Evolutionary conservation across 2,329 filamentous ascomycete species (phyloP), one percentile per base, ranked within the genome.

Genomic region (Pleomassaria siparia): DNA sequence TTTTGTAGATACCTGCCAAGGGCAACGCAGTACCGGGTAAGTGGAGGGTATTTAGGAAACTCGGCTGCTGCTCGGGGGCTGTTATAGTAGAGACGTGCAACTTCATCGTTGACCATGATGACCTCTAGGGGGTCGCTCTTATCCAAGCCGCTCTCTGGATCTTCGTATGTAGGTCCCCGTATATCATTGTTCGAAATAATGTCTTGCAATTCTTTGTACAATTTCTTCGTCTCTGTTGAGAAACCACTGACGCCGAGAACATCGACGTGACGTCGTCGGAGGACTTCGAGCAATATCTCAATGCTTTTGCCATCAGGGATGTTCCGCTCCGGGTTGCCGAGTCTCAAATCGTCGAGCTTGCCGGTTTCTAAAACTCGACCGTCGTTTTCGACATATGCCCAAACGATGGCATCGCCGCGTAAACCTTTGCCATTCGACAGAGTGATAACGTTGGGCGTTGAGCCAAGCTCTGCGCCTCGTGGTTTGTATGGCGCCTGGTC

Each of bases 401-500:
- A 97, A 72, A 85, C 88, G 35, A 95, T 83, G 2, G 90, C 87
- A 56, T 96, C 92, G 30, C 80, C 80, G 33, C 90, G 83, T 58
- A 88, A 84, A 12, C 88, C 89, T 70, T 86, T 85, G 44, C 94
- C 94, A 59, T 91, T 95, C 3, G 91, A 92, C 18, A 99, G 73
- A 4, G 91, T 84, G 40, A 99, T 80, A 4, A 96, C 90, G 25
- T 92, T 87, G 37, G 94, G 91, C 6, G 87, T 82, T 0, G 91
- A 96, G 21, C 94, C 94, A 30, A 95, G 78, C 16, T 91, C 82
- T 82, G 96, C 90, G 9, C 91, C 91, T 72, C 92, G 91, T 4
- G 94, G 91, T 71, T 96, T 96, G 74, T 91, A 95, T 0, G 94
- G 94, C 8, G 94, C 91, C 72, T 99, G 94, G 63, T 99, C 94